Evolutionary conservation across 345 rosid species (phyloP).

Genomic region (Brassica carinata): DNA sequence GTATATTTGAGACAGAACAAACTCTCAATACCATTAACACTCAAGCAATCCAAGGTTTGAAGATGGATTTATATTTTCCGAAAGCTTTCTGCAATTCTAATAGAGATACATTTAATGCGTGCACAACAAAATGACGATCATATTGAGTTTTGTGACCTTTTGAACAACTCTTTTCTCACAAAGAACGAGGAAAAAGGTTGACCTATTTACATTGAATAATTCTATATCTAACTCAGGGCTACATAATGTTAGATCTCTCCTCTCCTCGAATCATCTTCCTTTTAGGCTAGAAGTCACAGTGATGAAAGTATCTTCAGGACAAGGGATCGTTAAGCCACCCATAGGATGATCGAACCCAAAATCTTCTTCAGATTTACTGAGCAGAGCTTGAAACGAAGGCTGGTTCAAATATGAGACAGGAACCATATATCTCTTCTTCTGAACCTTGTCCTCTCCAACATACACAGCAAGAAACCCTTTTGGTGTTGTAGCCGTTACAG

Average conservation of each 20-base stretch:
- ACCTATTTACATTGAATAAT: conserved; percentile 1
- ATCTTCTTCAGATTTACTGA: conserved; percentile 54
- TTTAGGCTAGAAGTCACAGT: conserved; percentile 38
- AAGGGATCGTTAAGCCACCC: conserved; percentile 58
- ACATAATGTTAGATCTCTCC: neutral
- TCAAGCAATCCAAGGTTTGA: neutral
- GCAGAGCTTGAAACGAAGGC: conserved; percentile 49
- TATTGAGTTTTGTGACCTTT: neutral
- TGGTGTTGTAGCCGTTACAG: conserved; percentile 30
- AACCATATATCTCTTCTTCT: conserved; percentile 48
- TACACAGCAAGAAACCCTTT: conserved; percentile 52
- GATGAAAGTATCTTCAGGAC: conserved; percentile 47
- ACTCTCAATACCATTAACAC: neutral
- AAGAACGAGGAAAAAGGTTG: neutral
- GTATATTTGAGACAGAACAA: neutral
- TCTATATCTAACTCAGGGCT: conserved; percentile 1
- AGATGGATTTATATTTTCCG: neutral
- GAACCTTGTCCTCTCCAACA: conserved; percentile 43
- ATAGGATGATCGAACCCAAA: conserved; percentile 52
- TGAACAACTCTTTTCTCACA: conserved; percentile 28
- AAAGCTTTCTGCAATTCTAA: neutral
- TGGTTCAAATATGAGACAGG: conserved; percentile 48
- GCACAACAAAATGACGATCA: neutral
- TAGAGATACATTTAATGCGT: neutral
- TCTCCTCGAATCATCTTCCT: conserved; percentile 7